Conservation (phyloP, 495 filamentous ascomycete species). For the Xylona heveae region DNA sequence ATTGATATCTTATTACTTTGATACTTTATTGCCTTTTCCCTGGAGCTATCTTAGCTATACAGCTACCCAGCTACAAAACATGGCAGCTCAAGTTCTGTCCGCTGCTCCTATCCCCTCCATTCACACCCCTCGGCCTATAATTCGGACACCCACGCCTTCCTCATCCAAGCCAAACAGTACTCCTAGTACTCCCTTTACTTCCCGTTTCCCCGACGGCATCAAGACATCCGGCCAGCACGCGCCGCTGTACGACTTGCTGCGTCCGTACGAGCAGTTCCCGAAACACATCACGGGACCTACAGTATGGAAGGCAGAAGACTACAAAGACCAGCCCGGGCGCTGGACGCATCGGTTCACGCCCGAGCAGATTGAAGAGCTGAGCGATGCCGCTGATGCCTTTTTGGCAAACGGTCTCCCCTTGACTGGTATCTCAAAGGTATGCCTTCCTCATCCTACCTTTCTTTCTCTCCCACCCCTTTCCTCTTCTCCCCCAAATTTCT, state of each 20-base stretch:
- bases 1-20: too few species aligned
- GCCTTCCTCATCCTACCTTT: conserved; percentile 13
- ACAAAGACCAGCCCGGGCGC: conserved; percentile 40
- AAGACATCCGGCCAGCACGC: conserved; percentile 65
- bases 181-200: too few species aligned
- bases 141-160: too few species aligned
- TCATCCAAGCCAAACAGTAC: too few species aligned
- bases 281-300: conserved; percentile 52
- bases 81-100: too few species aligned
- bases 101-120: too few species aligned
- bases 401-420: conserved; percentile 36
- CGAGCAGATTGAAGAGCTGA: conserved; percentile 48
- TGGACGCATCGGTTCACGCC: conserved; percentile 56
- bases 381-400: conserved; percentile 43
- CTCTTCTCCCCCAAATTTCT: not conserved
- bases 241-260: conserved; percentile 42
- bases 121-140: too few species aligned
- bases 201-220: conserved; percentile 18
- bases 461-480: not conserved
- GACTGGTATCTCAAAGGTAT: conserved; percentile 50
- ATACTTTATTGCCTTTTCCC: too few species aligned
- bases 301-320: conserved; percentile 60
- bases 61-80: too few species aligned
- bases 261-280: conserved; percentile 52
- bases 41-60: too few species aligned